phyloP scores from a whole-genome alignment of 108 stramenopile species.

The Nitzschia palea region DNA sequence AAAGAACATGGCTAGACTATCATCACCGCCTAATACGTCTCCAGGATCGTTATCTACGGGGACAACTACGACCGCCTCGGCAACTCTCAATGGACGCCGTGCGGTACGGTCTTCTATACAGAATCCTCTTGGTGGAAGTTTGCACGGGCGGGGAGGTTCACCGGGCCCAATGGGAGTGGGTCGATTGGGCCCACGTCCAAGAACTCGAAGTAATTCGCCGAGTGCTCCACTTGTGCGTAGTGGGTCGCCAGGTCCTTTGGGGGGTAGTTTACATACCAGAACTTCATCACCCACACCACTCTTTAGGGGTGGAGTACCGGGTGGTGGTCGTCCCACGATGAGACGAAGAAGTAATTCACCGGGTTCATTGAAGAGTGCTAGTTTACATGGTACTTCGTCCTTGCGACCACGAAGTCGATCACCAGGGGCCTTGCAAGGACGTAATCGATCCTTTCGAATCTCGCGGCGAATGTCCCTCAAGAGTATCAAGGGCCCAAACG shows the following conservation, averaged over 20 bases:
- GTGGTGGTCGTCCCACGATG: not conserved
- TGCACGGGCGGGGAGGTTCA: not conserved
- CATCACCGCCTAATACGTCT: no score
- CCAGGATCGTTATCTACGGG: no score
- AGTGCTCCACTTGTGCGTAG: not conserved
- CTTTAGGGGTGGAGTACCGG: not conserved
- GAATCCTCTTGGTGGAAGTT: slow-evolving; percentile 4
- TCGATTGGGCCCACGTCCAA: not conserved
- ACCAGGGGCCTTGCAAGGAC: slow-evolving; percentile 1
- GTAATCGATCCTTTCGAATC: not conserved
- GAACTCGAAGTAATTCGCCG: slow-evolving; percentile 2
- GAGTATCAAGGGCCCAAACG: not conserved
- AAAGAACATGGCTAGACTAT: no score
- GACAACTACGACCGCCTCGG: no score
- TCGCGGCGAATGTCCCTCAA: not conserved
- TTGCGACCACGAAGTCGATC: slow-evolving; percentile 2
- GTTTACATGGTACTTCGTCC: not conserved
- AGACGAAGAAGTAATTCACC: not conserved
- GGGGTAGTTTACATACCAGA: not conserved
- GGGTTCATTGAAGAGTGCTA: not conserved
- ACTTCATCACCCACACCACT: not conserved
- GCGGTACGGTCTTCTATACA: no score
- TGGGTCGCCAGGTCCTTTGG: not conserved
- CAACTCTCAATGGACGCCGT: no score
- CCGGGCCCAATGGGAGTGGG: not conserved